These are phyloP conservation scores for Geotrichum phurueaensis DNA, from an alignment of 1,139 yeast species.

Conservation along the genomic window DNA sequence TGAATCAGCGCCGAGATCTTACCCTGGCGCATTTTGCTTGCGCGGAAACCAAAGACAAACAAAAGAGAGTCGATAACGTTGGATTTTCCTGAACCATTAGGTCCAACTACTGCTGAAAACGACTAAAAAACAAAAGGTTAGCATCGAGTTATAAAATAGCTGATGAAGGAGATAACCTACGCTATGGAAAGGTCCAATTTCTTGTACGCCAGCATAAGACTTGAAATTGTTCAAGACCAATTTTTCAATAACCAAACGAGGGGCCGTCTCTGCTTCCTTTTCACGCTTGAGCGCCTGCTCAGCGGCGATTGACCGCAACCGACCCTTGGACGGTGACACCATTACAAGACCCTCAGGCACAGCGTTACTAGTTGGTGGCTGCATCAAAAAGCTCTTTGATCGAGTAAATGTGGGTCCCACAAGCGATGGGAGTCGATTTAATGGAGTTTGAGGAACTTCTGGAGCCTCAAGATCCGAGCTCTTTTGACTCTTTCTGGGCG, in stretches of 20 bases:
- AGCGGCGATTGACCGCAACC: slow-evolving; percentile 16
- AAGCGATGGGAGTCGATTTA: background rate
- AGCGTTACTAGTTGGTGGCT: background rate
- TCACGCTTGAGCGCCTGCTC: slow-evolving; percentile 11
- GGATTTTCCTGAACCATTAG: slow-evolving; percentile 96
- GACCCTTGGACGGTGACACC: slow-evolving; percentile 17
- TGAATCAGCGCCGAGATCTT: slow-evolving; percentile 87
- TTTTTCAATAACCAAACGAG: slow-evolving; percentile 68
- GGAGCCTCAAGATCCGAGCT: background rate
- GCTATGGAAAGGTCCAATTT: slow-evolving; percentile 84
- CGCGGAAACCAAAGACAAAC: slow-evolving; percentile 95
- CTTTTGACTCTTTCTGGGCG: background rate
- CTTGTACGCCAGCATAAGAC: slow-evolving; percentile 92
- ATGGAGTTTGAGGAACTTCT: background rate
- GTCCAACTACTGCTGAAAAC: slow-evolving; percentile 98
- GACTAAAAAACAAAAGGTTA: slow-evolving; percentile 42
- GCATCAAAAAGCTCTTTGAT: background rate
- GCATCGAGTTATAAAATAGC: background rate
- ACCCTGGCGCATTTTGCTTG: slow-evolving; percentile 94
- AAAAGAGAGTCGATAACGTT: slow-evolving; percentile 94
- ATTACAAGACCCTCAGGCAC: slow-evolving; percentile 11
- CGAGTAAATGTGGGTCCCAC: background rate
- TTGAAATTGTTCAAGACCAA: slow-evolving; percentile 80
- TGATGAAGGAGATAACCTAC: slow-evolving; percentile 24
- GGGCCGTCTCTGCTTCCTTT: slow-evolving; percentile 24